Evolutionary conservation across 179 eudicot species (phyloP).

Genomic region (Beta lomatogona): DNA sequence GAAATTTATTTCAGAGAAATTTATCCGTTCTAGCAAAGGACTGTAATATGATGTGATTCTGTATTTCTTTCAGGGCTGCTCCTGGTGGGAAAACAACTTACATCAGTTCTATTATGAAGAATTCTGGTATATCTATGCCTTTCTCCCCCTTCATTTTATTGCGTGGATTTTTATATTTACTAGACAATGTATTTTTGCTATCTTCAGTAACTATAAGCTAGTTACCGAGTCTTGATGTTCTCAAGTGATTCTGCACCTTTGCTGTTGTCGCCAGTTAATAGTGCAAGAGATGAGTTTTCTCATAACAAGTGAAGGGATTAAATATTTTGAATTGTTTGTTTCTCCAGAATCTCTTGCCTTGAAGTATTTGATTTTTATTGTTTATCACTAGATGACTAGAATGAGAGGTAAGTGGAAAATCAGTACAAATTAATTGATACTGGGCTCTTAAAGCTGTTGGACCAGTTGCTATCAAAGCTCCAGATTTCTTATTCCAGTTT

Average conservation of each 20-base stretch:
- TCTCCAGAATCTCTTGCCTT: background rate
- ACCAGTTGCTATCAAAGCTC: background rate
- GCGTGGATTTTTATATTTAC: too few species aligned
- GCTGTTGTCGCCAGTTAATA: background rate
- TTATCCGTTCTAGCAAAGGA: too few species aligned
- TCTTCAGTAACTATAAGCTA: background rate
- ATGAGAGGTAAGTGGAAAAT: too few species aligned
- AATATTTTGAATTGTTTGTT: background rate
- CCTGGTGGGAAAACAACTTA: slow-evolving; percentile 99
- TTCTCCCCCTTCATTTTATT: background rate
- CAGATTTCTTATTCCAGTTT: background rate
- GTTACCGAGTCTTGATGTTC: background rate
- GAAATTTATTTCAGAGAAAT: too few species aligned
- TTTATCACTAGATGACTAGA: background rate
- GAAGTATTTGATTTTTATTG: background rate
- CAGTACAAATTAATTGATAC: background rate
- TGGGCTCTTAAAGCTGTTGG: background rate
- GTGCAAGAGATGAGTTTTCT: background rate
- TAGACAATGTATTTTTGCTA: background rate
- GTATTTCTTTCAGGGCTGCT: slow-evolving; percentile 68
- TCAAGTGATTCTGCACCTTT: background rate
- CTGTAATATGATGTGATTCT: too few species aligned
- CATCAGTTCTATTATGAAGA: slow-evolving; percentile 88
- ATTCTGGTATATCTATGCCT: slow-evolving; percentile 57
- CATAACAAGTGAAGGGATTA: background rate